Base-by-base conservation (phyloP, 768 basidiomycete species). In the Scleroderma bovista region DNA sequence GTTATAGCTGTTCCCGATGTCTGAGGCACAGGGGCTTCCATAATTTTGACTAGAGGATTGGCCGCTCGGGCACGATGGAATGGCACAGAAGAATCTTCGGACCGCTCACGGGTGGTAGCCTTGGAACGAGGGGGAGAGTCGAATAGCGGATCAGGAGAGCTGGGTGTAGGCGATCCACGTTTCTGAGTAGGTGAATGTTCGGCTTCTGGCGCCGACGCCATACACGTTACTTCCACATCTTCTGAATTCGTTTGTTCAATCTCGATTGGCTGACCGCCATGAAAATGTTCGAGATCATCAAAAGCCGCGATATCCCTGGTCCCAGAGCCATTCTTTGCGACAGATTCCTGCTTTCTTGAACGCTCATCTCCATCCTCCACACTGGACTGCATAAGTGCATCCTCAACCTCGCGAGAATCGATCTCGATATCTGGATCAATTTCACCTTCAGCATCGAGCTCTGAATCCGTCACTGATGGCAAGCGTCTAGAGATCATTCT, bases 11-110 rank as follows among this genome's bases (percentile, higher is more conserved):
- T 66, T 15, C 70, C 69, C 48, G 70, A 52, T 54, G 41, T 33
- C 31, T 53, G 49, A 4, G 44, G 40, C 12, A 60, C 50, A 6
- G 72, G 63, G 24, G 60, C 38, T 46, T 83, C 78, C 4, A 74
- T 64, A 51, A 79, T 61, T 56, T 79, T 79, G 17, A 85, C 74
- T 4, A 71, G 69, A 15, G 84, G 80, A 22, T 83, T 79, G 16
- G 72, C 70, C 13, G 64, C 68, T 39, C 80, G 75, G 1, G 62
- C 66, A 48, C 76, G 76, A 60, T 82, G 83, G 6, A 54, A 53
- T 20, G 70, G 70, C 5, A 66, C 40, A 5, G 20, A 23, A 2
- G 51, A 8, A 1, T 44, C 54, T 15, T 19, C 47, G 15, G 52
- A 52, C 41, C 3, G 26, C 51, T 57, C 56, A 4, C 41, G 38